Evolutionary conservation across 2,329 filamentous ascomycete genomes (phyloP).

Genomic region (Colletotrichum sp.): DNA sequence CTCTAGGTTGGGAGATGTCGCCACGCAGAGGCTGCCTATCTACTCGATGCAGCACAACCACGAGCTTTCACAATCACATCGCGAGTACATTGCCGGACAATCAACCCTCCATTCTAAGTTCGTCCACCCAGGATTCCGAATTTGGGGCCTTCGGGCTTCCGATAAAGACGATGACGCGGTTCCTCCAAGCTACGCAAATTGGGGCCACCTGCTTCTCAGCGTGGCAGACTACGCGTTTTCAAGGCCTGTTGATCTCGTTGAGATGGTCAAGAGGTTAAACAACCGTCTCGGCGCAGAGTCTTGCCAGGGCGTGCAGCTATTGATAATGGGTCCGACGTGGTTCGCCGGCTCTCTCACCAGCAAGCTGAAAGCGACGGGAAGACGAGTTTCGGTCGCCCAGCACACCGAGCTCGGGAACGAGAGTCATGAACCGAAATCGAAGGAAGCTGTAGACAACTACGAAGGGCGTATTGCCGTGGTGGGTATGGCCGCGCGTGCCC

Average conservation of each 20-base stretch:
- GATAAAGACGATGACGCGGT: background rate
- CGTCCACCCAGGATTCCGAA: background rate
- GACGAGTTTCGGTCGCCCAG: background rate
- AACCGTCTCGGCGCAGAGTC: background rate
- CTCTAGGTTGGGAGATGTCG: background rate
- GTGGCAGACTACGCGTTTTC: background rate
- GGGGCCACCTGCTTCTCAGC: background rate
- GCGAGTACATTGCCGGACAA: background rate
- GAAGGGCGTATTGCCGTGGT: background rate
- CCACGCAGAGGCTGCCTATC: background rate
- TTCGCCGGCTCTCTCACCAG: background rate
- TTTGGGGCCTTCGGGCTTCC: background rate
- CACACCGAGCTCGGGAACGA: background rate
- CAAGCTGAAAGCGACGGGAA: background rate
- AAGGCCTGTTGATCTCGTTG: background rate
- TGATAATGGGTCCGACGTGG: background rate
- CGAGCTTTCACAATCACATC: background rate
- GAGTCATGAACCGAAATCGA: background rate
- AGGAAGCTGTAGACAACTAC: background rate
- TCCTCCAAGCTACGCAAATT: background rate
- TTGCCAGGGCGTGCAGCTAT: background rate
- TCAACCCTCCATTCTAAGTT: background rate
- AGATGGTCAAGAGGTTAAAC: background rate
- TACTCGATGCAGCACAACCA: conserved; percentile 1
- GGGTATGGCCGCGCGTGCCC: background rate